Percentiles rank a stretch among this genome's conserved stretches.
phyloP scores from a whole-genome alignment of 305 asterid genomes.

The Fraxinus ornus region DNA sequence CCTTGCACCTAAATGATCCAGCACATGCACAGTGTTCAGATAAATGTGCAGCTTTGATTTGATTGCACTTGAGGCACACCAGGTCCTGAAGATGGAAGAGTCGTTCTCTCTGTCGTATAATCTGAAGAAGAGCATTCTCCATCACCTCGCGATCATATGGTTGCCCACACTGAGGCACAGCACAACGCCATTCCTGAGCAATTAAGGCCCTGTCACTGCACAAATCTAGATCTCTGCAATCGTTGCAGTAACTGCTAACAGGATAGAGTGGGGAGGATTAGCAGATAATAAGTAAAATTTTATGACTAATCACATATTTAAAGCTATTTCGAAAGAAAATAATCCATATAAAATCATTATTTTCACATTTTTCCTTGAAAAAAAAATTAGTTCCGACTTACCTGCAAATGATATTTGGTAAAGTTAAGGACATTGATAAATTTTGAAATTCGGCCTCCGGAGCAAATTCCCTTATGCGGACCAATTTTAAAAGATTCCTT shows the following conservation, averaged over 20 bases:
- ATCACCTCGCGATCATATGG: constrained; percentile 77
- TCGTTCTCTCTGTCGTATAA: constrained; percentile 79
- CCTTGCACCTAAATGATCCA: constrained; percentile 84
- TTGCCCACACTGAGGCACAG: constrained; percentile 78
- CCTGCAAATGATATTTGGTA: constrained; percentile 98
- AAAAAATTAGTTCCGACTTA: constrained; percentile 12
- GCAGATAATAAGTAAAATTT: background rate
- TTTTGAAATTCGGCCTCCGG: constrained; percentile 84
- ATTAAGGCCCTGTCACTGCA: constrained; percentile 58
- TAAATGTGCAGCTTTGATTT: constrained; percentile 81
- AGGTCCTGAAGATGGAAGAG: constrained; percentile 88
- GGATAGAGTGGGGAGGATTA: constrained; percentile 17
- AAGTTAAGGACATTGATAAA: constrained; percentile 45
- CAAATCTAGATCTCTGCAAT: constrained; percentile 85
- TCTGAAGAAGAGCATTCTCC: constrained; percentile 84
- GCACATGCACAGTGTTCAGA: constrained; percentile 80
- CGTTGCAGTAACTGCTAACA: constrained; percentile 78
- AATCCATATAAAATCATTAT: background rate
- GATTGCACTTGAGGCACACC: constrained; percentile 83
- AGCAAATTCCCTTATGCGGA: constrained; percentile 86
- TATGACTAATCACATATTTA: background rate
- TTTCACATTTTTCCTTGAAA: background rate
- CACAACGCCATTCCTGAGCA: constrained; percentile 79
- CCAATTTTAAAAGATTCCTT: constrained; percentile 80
- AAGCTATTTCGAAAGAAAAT: background rate